These are phyloP conservation scores for Lactarius psammicola DNA, from an alignment of 768 basidiomycete genomes.

Conservation along the genomic window DNA sequence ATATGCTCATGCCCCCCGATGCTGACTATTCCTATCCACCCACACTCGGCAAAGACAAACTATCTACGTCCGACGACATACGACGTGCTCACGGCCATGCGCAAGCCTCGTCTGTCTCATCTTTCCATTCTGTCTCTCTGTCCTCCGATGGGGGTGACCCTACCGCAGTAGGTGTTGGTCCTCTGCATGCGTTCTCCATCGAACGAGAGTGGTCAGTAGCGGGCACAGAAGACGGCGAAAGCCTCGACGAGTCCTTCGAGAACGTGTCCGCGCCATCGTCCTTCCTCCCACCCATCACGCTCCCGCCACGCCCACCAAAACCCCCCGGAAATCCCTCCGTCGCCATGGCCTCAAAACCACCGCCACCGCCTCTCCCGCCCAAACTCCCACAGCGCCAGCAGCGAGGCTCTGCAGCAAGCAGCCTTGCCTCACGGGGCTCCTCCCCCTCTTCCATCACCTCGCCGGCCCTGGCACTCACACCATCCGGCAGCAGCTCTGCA, in stretches of 20 bases:
- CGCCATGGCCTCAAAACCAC: background rate
- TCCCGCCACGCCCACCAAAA: conserved; percentile 31
- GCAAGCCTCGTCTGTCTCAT: conserved; percentile 66
- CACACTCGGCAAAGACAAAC: conserved; percentile 32
- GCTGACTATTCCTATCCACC: conserved; percentile 55
- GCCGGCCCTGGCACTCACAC: background rate
- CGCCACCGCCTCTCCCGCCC: conserved; percentile 11
- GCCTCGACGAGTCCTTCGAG: conserved; percentile 67
- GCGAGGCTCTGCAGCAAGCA: background rate
- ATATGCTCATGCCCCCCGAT: conserved; percentile 42
- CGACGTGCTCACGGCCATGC: conserved; percentile 45
- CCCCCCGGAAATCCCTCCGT: conserved; percentile 20
- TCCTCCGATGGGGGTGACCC: conserved; percentile 52
- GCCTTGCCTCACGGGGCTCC: conserved; percentile 24
- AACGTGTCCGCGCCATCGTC: conserved; percentile 54
- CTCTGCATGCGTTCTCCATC: conserved; percentile 39
- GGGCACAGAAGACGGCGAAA: conserved; percentile 48
- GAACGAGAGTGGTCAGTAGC: conserved; percentile 40
- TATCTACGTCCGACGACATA: conserved; percentile 37
- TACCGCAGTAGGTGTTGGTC: conserved; percentile 19
- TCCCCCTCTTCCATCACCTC: conserved; percentile 39
- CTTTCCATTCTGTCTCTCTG: conserved; percentile 76
- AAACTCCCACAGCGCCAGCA: conserved; percentile 26
- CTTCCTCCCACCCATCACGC: conserved; percentile 39
- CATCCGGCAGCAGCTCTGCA: conserved; percentile 11